Evolutionary conservation across 2,329 filamentous ascomycete species (phyloP).

Genomic region (Coniochaeta prunicola): DNA sequence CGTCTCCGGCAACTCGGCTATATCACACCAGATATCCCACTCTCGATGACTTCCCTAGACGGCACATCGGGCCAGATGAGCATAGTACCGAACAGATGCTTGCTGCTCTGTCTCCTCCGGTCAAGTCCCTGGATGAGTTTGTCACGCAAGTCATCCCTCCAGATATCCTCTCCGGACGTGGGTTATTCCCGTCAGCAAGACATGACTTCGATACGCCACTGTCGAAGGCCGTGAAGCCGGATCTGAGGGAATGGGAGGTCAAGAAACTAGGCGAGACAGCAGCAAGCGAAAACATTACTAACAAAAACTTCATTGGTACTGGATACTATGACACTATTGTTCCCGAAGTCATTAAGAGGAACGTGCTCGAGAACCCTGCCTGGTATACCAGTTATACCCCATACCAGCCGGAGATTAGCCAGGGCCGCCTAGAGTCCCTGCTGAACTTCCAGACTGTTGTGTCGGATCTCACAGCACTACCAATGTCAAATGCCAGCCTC

Average conservation of each 20-base stretch:
- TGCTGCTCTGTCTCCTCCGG: conserved; percentile 67
- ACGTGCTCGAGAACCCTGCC: conserved; percentile 83
- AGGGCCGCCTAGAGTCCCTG: conserved; percentile 84
- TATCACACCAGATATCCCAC: conserved; percentile 15
- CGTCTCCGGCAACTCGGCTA: conserved; percentile 5
- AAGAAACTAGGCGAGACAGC: conserved; percentile 31
- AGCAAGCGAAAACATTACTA: conserved; percentile 27
- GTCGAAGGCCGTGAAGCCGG: conserved; percentile 25
- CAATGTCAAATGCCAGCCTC: conserved; percentile 85
- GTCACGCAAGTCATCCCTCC: conserved; percentile 75
- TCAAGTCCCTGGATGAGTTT: conserved; percentile 69
- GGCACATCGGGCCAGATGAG: conserved; percentile 80
- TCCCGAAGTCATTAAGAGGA: conserved; percentile 85
- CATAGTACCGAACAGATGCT: conserved; percentile 72
- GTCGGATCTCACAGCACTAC: conserved; percentile 76
- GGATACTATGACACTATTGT: conserved; percentile 86
- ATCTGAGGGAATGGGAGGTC: conserved; percentile 53
- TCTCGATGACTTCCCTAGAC: conserved; percentile 63
- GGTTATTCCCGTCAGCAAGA: conserved; percentile 49
- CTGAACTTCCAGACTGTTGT: conserved; percentile 96
- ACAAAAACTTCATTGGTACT: conserved; percentile 70
- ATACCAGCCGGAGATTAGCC: conserved; percentile 95
- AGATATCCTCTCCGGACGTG: conserved; percentile 64
- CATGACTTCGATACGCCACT: conserved; percentile 29
- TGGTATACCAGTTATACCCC: conserved; percentile 99